These are phyloP conservation scores for Penicillium sp. DNA, from an alignment of 2,329 filamentous ascomycete genomes.

Conservation along the genomic window DNA sequence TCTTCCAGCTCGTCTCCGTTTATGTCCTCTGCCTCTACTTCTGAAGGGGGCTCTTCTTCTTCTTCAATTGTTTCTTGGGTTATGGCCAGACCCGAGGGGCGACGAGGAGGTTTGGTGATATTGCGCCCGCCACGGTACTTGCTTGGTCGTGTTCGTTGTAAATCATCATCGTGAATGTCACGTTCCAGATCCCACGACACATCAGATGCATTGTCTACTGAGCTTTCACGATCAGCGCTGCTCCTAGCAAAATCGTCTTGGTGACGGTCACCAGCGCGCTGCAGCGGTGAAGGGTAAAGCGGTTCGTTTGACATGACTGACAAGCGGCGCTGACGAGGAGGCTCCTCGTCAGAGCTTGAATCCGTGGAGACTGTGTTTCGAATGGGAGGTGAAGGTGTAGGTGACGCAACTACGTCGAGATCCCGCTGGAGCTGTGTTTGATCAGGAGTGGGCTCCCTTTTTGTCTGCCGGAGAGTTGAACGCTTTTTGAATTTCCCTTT, in stretches of 20 bases:
- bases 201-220: slow-evolving; percentile 32
- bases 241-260: slow-evolving; percentile 13
- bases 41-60: slow-evolving; percentile 23
- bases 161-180: slow-evolving; percentile 33
- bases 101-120: slow-evolving; percentile 35
- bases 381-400: slow-evolving; percentile 32
- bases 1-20: slow-evolving; percentile 11
- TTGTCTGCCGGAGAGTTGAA: slow-evolving; percentile 13
- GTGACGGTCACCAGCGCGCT: slow-evolving; percentile 13
- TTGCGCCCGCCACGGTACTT: slow-evolving; percentile 26
- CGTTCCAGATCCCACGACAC: slow-evolving; percentile 35
- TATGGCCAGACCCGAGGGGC: slow-evolving; percentile 31
- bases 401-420: slow-evolving; percentile 26
- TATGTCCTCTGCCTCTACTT: neutral
- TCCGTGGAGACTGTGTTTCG: slow-evolving; percentile 31
- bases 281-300: slow-evolving; percentile 30
- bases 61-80: slow-evolving; percentile 28
- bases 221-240: slow-evolving; percentile 20
- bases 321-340: slow-evolving; percentile 19
- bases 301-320: slow-evolving; percentile 16
- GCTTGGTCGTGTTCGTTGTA: slow-evolving; percentile 32
- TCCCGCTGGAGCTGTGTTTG: slow-evolving; percentile 28
- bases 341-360: slow-evolving; percentile 26
- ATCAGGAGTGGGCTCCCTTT: slow-evolving; percentile 34
- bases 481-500: slow-evolving; percentile 9